These are phyloP conservation scores for Phytophthora capsici DNA, from an alignment of 352 stramenopile species.

Conservation along the genomic window DNA sequence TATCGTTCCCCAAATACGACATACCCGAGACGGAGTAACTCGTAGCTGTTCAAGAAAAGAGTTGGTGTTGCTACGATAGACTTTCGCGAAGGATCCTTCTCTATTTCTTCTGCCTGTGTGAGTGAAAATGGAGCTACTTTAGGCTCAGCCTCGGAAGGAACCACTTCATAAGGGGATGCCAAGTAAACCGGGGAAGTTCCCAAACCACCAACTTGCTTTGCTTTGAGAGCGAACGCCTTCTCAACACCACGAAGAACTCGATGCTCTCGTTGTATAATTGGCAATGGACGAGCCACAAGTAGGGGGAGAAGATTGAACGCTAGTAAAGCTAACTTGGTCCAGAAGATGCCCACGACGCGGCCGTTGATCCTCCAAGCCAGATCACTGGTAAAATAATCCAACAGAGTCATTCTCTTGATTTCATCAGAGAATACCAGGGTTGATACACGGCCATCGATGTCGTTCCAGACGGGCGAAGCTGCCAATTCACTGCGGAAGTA, in stretches of 20 bases:
- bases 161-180: background rate
- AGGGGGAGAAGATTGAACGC: constrained; percentile 36
- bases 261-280: background rate
- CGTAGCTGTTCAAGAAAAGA: constrained; percentile 24
- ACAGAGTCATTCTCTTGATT: constrained; percentile 23
- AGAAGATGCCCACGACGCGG: constrained; percentile 29
- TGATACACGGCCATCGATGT: constrained; percentile 29
- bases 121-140: too few relatives aligned
- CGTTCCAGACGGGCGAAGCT: constrained; percentile 2
- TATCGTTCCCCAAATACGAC: constrained; percentile 33
- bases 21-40: constrained; percentile 34
- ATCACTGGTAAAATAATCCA: constrained; percentile 32
- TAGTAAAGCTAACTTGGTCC: constrained; percentile 37
- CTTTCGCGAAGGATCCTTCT: background rate
- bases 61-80: too few relatives aligned
- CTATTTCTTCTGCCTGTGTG: background rate
- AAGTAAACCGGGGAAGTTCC: constrained; percentile 13
- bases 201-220: constrained; percentile 34
- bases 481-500: constrained; percentile 22
- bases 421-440: constrained; percentile 37
- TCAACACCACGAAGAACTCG: constrained; percentile 25
- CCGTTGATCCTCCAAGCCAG: constrained; percentile 42
- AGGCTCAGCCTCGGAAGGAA: too few relatives aligned
- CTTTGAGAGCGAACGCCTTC: constrained; percentile 33
- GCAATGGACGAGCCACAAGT: constrained; percentile 19